Percentiles rank a stretch among this genome's conserved stretches.
These are phyloP conservation scores for Rhizopus delemar DNA, from an alignment of 371 early-diverging fungal genomes.

Conservation along the genomic window DNA sequence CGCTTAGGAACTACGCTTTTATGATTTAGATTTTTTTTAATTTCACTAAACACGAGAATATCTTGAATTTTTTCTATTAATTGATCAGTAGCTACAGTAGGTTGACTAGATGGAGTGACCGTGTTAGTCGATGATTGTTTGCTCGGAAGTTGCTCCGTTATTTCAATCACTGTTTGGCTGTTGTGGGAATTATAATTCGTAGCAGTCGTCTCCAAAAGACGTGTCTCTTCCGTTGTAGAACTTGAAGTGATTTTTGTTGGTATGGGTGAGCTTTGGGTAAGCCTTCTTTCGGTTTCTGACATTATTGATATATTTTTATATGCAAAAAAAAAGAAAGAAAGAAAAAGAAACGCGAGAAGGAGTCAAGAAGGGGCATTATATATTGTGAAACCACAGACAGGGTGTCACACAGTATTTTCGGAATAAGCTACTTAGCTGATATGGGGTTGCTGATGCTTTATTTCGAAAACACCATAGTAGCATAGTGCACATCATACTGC, in stretches of 20 bases:
- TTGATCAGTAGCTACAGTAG: constrained; percentile 24
- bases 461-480: too few species aligned
- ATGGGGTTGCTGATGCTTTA: too few species aligned
- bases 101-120: constrained; percentile 12
- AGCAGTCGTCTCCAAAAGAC: constrained; percentile 19
- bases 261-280: background rate
- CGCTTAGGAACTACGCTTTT: background rate
- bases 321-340: too few species aligned
- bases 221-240: constrained; percentile 21
- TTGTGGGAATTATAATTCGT: constrained; percentile 14
- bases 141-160: constrained; percentile 1
- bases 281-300: background rate
- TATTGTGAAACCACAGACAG: too few species aligned
- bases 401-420: too few species aligned
- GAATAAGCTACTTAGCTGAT: too few species aligned
- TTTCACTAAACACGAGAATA: constrained; percentile 28
- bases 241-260: constrained; percentile 8
- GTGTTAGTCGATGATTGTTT: background rate
- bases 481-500: too few species aligned
- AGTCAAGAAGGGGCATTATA: too few species aligned
- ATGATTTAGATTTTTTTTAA: constrained; percentile 25
- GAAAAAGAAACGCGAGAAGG: too few species aligned
- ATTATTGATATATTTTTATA: background rate
- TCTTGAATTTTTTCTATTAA: constrained; percentile 38
- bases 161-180: constrained; percentile 23